Percentiles rank a stretch among this genome's conserved stretches.
These are phyloP conservation scores for Phytophthora colocasiae DNA, from an alignment of 352 stramenopile genomes.

Conservation along the genomic window DNA sequence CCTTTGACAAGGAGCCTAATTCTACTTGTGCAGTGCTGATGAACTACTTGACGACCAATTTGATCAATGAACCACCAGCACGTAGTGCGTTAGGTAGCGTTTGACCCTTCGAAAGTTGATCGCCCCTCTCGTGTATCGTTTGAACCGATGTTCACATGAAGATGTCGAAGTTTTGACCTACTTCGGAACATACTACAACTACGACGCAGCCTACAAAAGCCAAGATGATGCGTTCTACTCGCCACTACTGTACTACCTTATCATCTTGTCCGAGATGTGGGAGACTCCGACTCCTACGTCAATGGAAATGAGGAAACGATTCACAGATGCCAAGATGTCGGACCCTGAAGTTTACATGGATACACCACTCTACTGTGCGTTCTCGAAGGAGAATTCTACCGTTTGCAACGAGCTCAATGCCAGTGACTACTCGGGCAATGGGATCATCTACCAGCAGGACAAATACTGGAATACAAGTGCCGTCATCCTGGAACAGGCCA, in stretches of 20 bases:
- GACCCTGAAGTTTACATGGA: conserved; percentile 25
- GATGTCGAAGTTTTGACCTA: conserved; percentile 32
- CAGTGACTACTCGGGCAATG: conserved; percentile 9
- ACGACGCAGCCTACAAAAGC: neutral
- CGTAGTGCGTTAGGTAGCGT: conserved; percentile 27
- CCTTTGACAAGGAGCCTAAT: conserved; percentile 31
- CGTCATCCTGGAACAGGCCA: conserved; percentile 38
- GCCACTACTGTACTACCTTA: conserved; percentile 50
- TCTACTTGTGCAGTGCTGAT: conserved; percentile 33
- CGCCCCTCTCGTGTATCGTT: conserved; percentile 39
- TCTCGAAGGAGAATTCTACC: conserved; percentile 46
- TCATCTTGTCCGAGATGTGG: conserved; percentile 60
- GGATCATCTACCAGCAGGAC: conserved; percentile 51
- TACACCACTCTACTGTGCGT: conserved; percentile 57
- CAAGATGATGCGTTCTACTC: conserved; percentile 40
- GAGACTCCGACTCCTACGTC: conserved; percentile 30
- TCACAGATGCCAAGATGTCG: conserved; percentile 25
- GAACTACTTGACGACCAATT: conserved; percentile 1
- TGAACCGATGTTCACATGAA: conserved; percentile 36
- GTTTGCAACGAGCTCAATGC: conserved; percentile 29
- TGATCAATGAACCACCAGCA: conserved; percentile 25
- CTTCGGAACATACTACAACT: conserved; percentile 26
- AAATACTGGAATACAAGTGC: conserved; percentile 58
- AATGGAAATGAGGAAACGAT: conserved; percentile 21
- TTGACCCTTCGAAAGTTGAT: conserved; percentile 36